Base-by-base conservation (phyloP, 192 early-diverging fungal species). In the Chytriomyces sp. region DNA sequence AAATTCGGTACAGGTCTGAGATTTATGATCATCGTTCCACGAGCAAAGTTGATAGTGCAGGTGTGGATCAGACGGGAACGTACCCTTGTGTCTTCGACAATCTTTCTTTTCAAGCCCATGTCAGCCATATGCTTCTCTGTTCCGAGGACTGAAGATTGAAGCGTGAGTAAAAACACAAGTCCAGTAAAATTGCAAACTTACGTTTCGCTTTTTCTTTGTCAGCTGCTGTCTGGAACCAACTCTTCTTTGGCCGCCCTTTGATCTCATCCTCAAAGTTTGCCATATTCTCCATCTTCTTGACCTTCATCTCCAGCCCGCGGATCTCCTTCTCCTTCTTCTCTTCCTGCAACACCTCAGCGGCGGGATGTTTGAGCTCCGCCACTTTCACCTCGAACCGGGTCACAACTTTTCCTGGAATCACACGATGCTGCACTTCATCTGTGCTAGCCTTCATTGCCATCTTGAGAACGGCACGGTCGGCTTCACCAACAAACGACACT, bases 401-500 rank as follows among this genome's bases (percentile, higher is more conserved):
- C 45, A 98, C 86, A 6, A 94, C 90, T 60, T 91, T 87, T 13
- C 89, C 70, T 7, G 94, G 92, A 50, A 99, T 92, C 9, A 97
- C 89, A 47, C 98, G 93, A 77, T 97, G 91, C 81, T 95, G 95
- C 46, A 98, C 91, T 77, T 89, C 89, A 66, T 90, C 86, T 23
- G 64, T 64, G 45, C 90, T 87, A 79, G 94, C 93, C 82, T 97
- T 97, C 60, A 99, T 87, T 0, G 96, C 94, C 82, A 95, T 82
- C 78, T 97, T 97, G 35, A 99, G 85, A 76, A 99, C 85, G 75
- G 91, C 92, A 62, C 98, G 91, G 79, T 98, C 98, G n/a, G 89
- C 72, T 83, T 99, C 98, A 77, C 94, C 93, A 13, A 95, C 91
- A 50, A 99, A 82, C 5, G 93, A 94, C 11, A 99, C 93, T 10